These are phyloP conservation scores for Furculomyces boomerangus DNA, from an alignment of 371 early-diverging fungal species.

Conservation along the genomic window DNA sequence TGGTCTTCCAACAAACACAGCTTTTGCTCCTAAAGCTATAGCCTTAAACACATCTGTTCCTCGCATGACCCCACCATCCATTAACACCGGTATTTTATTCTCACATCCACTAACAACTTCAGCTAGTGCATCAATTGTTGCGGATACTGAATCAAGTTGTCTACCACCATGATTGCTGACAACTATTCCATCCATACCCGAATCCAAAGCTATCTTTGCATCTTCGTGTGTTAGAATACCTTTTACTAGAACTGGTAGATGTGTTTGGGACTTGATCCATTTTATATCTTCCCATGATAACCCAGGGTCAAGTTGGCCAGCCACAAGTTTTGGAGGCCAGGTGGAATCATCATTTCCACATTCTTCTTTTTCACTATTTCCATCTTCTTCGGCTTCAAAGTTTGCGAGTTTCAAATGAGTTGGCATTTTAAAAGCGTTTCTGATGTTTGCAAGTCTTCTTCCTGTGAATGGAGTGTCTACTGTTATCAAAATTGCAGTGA, in stretches of 20 bases:
- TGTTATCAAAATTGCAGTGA: slow-evolving; percentile 72
- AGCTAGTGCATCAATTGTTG: slow-evolving; percentile 61
- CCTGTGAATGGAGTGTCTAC: slow-evolving; percentile 90
- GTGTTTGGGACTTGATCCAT: slow-evolving; percentile 67
- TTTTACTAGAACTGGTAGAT: slow-evolving; percentile 75
- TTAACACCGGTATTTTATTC: slow-evolving; percentile 50
- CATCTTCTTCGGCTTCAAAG: slow-evolving; percentile 16
- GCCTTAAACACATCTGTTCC: slow-evolving; percentile 89
- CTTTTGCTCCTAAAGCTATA: slow-evolving; percentile 83
- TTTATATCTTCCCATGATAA: slow-evolving; percentile 63
- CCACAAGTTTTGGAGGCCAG: slow-evolving; percentile 14
- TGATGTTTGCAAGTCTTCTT: slow-evolving; percentile 75
- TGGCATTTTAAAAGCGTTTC: slow-evolving; percentile 51
- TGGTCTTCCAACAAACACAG: slow-evolving; percentile 84
- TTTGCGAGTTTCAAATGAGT: slow-evolving; percentile 34
- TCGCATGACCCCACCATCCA: slow-evolving; percentile 84
- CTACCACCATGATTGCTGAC: slow-evolving; percentile 93
- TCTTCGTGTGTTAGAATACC: slow-evolving; percentile 81
- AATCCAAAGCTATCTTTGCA: slow-evolving; percentile 58
- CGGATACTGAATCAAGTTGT: slow-evolving; percentile 66
- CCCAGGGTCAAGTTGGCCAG: slow-evolving; percentile 20
- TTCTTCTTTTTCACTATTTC: not conserved
- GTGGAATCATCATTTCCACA: slow-evolving; percentile 8
- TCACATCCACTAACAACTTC: slow-evolving; percentile 53
- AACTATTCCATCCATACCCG: slow-evolving; percentile 65